Percentiles rank a stretch among this genome's conserved stretches.
phyloP scores from a whole-genome alignment of 2,329 filamentous ascomycete species.

The Trichoderma guizhouense region DNA sequence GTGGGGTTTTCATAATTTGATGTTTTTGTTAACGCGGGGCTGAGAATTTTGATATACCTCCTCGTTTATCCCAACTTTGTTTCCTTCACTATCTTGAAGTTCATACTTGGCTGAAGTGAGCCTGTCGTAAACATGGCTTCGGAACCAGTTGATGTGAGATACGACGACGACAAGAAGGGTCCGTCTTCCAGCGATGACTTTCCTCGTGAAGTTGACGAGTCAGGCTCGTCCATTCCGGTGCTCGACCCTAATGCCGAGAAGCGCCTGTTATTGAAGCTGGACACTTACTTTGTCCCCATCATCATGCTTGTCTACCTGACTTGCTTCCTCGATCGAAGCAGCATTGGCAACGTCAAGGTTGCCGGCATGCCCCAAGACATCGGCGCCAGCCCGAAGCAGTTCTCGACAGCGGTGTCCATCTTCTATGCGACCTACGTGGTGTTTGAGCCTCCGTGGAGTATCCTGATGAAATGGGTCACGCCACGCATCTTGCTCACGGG shows the following conservation, averaged over 20 bases:
- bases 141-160: not conserved
- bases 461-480: constrained; percentile 33
- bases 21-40: not conserved
- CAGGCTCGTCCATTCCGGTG: constrained; percentile 20
- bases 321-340: constrained; percentile 53
- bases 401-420: constrained; percentile 33
- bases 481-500: constrained; percentile 31
- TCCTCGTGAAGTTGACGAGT: not conserved
- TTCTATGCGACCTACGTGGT: constrained; percentile 33
- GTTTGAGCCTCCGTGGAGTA: constrained; percentile 31
- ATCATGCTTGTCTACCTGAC: constrained; percentile 55
- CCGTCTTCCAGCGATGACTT: not conserved
- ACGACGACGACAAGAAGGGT: constrained; percentile 5
- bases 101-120: not conserved
- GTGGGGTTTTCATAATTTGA: not conserved
- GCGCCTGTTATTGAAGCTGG: constrained; percentile 33
- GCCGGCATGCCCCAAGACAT: constrained; percentile 34
- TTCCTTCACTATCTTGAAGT: not conserved
- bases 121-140: not conserved
- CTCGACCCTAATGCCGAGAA: constrained; percentile 30
- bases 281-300: constrained; percentile 37
- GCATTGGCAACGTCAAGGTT: constrained; percentile 42
- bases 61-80: not conserved
- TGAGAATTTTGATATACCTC: not conserved
- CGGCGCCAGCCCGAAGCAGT: constrained; percentile 30